These are phyloP conservation scores for Penicillium crystallinum DNA, from an alignment of 495 filamentous ascomycete genomes.

Conservation along the genomic window DNA sequence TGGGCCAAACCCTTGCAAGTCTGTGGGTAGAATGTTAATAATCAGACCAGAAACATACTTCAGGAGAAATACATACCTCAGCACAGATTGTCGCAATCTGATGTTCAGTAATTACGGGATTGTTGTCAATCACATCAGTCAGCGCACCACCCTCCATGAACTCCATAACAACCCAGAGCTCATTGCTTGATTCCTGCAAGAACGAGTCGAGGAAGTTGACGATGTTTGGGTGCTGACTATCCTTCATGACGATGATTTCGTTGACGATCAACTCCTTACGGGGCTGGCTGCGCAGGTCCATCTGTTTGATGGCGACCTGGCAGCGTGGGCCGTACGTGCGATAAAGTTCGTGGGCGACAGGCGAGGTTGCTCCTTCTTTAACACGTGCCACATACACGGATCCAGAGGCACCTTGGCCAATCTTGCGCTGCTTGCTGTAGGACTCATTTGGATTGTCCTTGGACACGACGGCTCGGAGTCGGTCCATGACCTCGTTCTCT, in stretches of 20 bases:
- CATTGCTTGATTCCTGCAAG: slow-evolving; percentile 83
- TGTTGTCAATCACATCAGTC: slow-evolving; percentile 98
- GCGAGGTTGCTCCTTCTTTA: slow-evolving; percentile 64
- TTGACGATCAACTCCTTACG: slow-evolving; percentile 98
- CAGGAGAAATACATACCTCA: slow-evolving; percentile 59
- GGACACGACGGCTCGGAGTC: slow-evolving; percentile 85
- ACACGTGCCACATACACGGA: slow-evolving; percentile 97
- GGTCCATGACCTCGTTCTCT: slow-evolving; percentile 94
- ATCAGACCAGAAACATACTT: neutral
- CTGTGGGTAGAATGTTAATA: slow-evolving; percentile 47
- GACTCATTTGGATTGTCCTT: slow-evolving; percentile 85
- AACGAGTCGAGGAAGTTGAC: slow-evolving; percentile 98
- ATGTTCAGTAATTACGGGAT: slow-evolving; percentile 81
- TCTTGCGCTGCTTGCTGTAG: slow-evolving; percentile 98
- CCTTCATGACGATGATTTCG: slow-evolving; percentile 99
- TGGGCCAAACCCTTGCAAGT: slow-evolving; percentile 94
- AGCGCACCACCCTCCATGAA: slow-evolving; percentile 98
- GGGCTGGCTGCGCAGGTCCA: slow-evolving; percentile 96
- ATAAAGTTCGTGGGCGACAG: slow-evolving; percentile 61
- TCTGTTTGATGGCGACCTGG: slow-evolving; percentile 97
- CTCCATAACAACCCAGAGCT: slow-evolving; percentile 99
- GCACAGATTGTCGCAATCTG: slow-evolving; percentile 96
- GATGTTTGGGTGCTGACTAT: slow-evolving; percentile 95
- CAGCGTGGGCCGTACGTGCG: slow-evolving; percentile 63
- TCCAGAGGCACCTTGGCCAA: slow-evolving; percentile 94